A percentile compares a stretch with the other conserved stretches of the same genome.
phyloP scores from a whole-genome alignment of 2,329 filamentous ascomycete genomes.

The Cercospora brassicicola region DNA sequence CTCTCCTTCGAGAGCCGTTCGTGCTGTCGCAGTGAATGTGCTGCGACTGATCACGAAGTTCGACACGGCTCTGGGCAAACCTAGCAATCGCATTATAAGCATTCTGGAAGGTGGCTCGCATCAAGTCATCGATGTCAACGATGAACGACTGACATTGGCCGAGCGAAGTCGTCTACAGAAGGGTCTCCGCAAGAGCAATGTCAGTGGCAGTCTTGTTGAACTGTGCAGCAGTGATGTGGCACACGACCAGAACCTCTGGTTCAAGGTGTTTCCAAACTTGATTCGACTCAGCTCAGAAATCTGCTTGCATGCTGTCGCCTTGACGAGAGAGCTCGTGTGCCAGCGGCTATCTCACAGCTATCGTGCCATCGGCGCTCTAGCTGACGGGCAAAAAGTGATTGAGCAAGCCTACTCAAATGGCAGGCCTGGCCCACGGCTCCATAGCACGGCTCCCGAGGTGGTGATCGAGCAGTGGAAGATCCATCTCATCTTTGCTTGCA shows the following conservation, averaged over 20 bases:
- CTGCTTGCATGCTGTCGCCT: constrained; percentile 85
- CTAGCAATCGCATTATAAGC: constrained; percentile 76
- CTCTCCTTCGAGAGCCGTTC: constrained; percentile 86
- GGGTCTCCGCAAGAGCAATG: constrained; percentile 80
- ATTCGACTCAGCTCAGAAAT: constrained; percentile 86
- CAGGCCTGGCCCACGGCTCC: constrained; percentile 44
- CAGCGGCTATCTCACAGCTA: constrained; percentile 93
- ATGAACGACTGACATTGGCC: constrained; percentile 85
- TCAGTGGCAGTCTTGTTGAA: constrained; percentile 83
- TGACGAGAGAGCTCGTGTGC: constrained; percentile 89
- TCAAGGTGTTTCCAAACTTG: constrained; percentile 95
- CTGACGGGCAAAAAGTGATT: constrained; percentile 63
- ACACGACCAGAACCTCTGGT: constrained; percentile 94
- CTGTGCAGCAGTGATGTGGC: constrained; percentile 93
- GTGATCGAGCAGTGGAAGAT: constrained; percentile 97
- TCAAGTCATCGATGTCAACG: constrained; percentile 86
- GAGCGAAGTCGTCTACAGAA: constrained; percentile 90
- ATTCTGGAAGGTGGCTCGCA: constrained; percentile 88
- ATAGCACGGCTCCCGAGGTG: constrained; percentile 75
- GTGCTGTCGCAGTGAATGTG: constrained; percentile 88
- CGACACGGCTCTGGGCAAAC: constrained; percentile 79
- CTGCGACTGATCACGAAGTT: constrained; percentile 91
- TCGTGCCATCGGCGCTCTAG: constrained; percentile 73
- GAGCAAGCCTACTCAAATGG: constrained; percentile 52
- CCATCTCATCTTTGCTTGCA: constrained; percentile 95